phyloP scores from a whole-genome alignment of 2,329 filamentous ascomycete species.

The Stromatinia cepivora region DNA sequence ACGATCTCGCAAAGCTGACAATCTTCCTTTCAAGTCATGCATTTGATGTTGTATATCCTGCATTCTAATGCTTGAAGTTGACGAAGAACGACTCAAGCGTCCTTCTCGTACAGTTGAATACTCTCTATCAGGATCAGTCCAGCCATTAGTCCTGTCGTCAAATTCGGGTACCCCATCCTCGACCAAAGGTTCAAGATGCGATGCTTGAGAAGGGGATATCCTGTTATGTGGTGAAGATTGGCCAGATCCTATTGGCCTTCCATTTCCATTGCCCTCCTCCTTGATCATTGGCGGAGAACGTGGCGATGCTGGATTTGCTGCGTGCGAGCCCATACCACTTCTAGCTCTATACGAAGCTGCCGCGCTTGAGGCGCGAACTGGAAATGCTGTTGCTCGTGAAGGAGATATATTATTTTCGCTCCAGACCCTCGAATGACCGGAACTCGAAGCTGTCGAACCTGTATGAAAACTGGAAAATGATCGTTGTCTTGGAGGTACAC shows the following conservation, averaged over 20 bases:
- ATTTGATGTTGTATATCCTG: slow-evolving; percentile 66
- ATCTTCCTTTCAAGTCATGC: slow-evolving; percentile 65
- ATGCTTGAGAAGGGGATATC: slow-evolving; percentile 33
- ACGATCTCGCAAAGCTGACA: slow-evolving; percentile 64
- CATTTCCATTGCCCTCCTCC: slow-evolving; percentile 23
- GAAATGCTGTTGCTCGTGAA: slow-evolving; percentile 45
- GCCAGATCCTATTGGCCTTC: slow-evolving; percentile 21
- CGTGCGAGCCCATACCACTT: slow-evolving; percentile 34
- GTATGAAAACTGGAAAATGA: slow-evolving; percentile 28
- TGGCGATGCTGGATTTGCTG: slow-evolving; percentile 24
- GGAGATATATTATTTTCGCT: slow-evolving; percentile 59
- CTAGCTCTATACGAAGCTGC: slow-evolving; percentile 50
- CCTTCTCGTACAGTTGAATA: slow-evolving; percentile 30
- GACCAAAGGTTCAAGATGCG: slow-evolving; percentile 52
- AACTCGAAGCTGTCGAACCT: slow-evolving; percentile 40
- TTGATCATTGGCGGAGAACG: slow-evolving; percentile 25
- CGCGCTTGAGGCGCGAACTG: slow-evolving; percentile 64
- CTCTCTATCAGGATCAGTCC: slow-evolving; percentile 33
- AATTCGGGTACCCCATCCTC: slow-evolving; percentile 50
- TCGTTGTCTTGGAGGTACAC: slow-evolving; percentile 33
- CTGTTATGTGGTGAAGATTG: slow-evolving; percentile 31
- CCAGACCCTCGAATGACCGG: slow-evolving; percentile 59
- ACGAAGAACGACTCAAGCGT: slow-evolving; percentile 38
- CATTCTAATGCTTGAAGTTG: slow-evolving; percentile 46
- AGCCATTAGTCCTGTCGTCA: slow-evolving; percentile 31